phyloP scores from a whole-genome alignment of 441 rosid species.

The Francoa sonchifolia region DNA sequence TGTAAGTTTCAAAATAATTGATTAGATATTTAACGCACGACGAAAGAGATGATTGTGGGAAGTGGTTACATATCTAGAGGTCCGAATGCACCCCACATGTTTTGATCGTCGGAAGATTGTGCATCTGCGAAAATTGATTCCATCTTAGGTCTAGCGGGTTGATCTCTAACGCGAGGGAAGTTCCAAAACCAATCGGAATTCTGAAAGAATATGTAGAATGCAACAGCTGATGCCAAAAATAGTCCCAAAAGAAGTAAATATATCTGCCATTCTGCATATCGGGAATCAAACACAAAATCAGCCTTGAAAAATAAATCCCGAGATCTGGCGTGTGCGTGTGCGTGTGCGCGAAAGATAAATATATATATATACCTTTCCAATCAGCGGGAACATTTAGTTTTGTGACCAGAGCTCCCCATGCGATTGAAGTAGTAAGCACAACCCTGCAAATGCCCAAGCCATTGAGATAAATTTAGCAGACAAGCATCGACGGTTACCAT shows the following conservation, averaged over 20 bases:
- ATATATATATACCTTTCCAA: constrained; percentile 66
- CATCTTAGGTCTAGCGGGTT: constrained; percentile 43
- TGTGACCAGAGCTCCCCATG: constrained; percentile 87
- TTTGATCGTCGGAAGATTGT: constrained; percentile 54
- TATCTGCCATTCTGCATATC: constrained; percentile 83
- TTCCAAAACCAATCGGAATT: constrained; percentile 86
- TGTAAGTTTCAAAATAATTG: too few relatives aligned
- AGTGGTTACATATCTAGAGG: constrained; percentile 50
- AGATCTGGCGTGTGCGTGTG: neutral
- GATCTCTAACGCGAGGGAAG: constrained; percentile 48
- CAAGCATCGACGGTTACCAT: too few relatives aligned
- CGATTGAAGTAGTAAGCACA: constrained; percentile 61
- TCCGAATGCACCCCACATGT: constrained; percentile 34
- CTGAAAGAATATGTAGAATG: constrained; percentile 69
- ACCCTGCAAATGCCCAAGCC: constrained; percentile 34
- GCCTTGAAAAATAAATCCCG: neutral
- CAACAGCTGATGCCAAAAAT: constrained; percentile 70
- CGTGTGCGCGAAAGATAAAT: neutral
- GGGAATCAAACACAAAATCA: neutral
- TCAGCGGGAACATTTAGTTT: constrained; percentile 82
- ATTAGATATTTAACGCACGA: too few relatives aligned
- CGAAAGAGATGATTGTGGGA: too few relatives aligned
- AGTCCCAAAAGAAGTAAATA: constrained; percentile 58
- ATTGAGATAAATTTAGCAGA: constrained; percentile 4
- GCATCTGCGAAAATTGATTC: constrained; percentile 40